Evolutionary conservation across 208 protist genomes (phyloP), one percentile per base, ranked within the genome.

Genomic region (Acanthamoeba lugdunensis): DNA sequence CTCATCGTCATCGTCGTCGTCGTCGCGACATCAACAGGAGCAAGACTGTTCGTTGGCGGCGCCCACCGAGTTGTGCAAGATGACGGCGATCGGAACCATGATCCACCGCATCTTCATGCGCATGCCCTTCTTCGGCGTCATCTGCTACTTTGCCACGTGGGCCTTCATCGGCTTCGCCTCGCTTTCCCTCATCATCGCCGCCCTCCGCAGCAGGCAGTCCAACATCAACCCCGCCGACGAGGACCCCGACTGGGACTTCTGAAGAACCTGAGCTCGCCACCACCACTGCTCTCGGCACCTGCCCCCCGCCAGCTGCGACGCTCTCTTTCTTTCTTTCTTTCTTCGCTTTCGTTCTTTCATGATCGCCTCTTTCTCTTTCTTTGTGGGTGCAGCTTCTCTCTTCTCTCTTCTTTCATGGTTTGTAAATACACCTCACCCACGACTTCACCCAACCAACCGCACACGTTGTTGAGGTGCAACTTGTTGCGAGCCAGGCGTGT

Each of bases 91-190:
- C 30, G 90, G 69, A 9, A 93, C 90, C 48, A 84, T 93, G 33
- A 84, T 93, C 71, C 63, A 93, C 41, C 63, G 90, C 50, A 84
- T 93, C 71, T 84, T 84, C 73, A 93, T 93, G 90, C 30, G 71
- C 45, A 93, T 93, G 69, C 63, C 69, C 48, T 93, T 93, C 90
- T 93, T 93, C 52, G 90, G 90, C 16, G 33, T 93, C 37, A 48
- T 93, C 52, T 93, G 63, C 50, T 93, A 93, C 56, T 93, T 73
- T 84, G 90, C 90, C 45, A 93, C 71, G 28, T 93, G 90, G 90
- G 63, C 28, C n/a, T 93, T 93, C 50, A 65, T 93, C 37, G 87
- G 33, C 28, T 79, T 92, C 67, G 54, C 52, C n/a, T 77, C 65
- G 61, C 45, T 92, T 18, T 69, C 48, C 18, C 87, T 92, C 48